Percentiles rank a stretch among this genome's conserved stretches.
These are phyloP conservation scores for Protomyces inundatus DNA, from an alignment of 1,139 yeast genomes.

Conservation along the genomic window DNA sequence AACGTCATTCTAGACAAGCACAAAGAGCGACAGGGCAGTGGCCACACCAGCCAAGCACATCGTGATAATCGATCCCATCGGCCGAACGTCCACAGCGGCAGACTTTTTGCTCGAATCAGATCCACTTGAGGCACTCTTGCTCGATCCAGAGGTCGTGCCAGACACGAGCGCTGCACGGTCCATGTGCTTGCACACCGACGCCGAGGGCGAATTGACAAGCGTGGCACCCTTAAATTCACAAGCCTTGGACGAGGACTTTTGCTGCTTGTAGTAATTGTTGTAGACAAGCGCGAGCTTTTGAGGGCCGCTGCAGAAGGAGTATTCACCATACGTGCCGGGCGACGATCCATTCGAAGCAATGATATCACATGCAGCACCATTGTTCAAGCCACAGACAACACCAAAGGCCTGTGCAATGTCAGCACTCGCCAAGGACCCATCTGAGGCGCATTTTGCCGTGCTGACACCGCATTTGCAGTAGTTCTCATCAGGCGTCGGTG, in stretches of 20 bases:
- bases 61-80: too few relatives aligned
- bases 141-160: too few relatives aligned
- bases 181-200: constrained; percentile 9
- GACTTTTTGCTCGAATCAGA: too few relatives aligned
- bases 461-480: constrained; percentile 56
- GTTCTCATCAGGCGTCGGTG: constrained; percentile 51
- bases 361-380: constrained; percentile 48
- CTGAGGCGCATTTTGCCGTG: constrained; percentile 48
- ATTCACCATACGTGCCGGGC: constrained; percentile 53
- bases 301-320: constrained; percentile 50
- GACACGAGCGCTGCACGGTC: constrained; percentile 1
- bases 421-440: constrained; percentile 39
- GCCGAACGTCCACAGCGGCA: too few relatives aligned
- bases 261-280: constrained; percentile 45
- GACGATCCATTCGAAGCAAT: constrained; percentile 47
- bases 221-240: constrained; percentile 27
- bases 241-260: constrained; percentile 33
- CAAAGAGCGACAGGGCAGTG: too few relatives aligned
- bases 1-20: too few relatives aligned
- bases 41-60: too few relatives aligned
- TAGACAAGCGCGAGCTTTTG: constrained; percentile 54
- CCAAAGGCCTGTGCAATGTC: constrained; percentile 43
- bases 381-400: constrained; percentile 45
- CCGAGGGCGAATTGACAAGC: constrained; percentile 8
- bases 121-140: too few relatives aligned